phyloP scores from a whole-genome alignment of 495 filamentous ascomycete genomes.

The Beverwykella pulmonaria region DNA sequence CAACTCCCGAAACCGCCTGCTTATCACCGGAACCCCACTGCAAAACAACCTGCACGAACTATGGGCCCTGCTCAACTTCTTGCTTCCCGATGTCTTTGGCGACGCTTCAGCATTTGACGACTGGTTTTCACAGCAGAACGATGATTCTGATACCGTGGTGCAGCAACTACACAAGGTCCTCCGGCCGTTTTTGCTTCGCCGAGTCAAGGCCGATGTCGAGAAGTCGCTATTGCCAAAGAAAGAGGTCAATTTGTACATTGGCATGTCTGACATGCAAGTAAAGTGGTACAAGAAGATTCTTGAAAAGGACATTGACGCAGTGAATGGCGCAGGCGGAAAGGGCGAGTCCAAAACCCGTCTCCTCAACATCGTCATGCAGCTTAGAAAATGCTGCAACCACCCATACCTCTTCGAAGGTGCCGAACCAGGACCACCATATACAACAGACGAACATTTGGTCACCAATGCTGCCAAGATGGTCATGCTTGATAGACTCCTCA shows the following conservation, averaged over 20 bases:
- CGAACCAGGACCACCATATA: conserved; percentile 96
- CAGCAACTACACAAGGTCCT: conserved; percentile 94
- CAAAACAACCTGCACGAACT: conserved; percentile 99
- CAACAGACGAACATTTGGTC: conserved; percentile 94
- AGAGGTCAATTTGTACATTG: conserved; percentile 94
- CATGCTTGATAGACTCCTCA: conserved; percentile 90
- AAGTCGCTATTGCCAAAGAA: conserved; percentile 98
- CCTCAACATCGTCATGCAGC: conserved; percentile 99
- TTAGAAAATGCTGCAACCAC: conserved; percentile 98
- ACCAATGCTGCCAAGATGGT: conserved; percentile 97
- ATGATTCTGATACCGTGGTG: conserved; percentile 93
- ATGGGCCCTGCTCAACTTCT: conserved; percentile 97
- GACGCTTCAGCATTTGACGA: conserved; percentile 97
- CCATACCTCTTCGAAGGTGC: conserved; percentile 98
- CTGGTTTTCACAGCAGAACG: conserved; percentile 90
- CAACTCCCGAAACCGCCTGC: conserved; percentile 89
- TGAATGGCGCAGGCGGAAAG: conserved; percentile 95
- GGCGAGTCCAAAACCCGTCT: conserved; percentile 97
- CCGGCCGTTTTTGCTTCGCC: conserved; percentile 89
- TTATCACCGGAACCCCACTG: conserved; percentile 96
- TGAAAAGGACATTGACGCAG: conserved; percentile 98
- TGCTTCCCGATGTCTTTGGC: conserved; percentile 96
- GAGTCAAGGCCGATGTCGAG: conserved; percentile 98
- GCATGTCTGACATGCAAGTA: conserved; percentile 99
- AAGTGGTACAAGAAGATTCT: conserved; percentile 99